Conservation (phyloP, 495 filamentous ascomycete genomes). For the Saxispiralis lemnorum region DNA sequence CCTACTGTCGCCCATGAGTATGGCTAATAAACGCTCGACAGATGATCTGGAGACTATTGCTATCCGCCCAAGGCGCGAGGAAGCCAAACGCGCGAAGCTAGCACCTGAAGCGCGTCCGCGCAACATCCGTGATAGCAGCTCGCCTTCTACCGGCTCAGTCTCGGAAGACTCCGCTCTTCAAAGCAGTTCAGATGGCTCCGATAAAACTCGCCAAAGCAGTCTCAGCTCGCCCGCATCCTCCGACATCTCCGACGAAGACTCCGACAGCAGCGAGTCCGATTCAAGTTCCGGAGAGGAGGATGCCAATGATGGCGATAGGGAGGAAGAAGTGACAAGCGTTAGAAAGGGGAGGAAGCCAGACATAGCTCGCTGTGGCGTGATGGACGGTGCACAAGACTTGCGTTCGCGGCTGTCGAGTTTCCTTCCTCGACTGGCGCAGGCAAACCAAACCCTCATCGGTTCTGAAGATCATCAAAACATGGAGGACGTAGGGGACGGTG, state of each 20-base stretch:
- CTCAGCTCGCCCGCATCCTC: conserved; percentile 3
- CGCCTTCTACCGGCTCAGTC: conserved; percentile 5
- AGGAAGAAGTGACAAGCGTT: background rate
- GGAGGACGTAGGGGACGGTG: conserved; percentile 11
- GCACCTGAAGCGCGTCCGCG: background rate
- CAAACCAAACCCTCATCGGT: conserved; percentile 4
- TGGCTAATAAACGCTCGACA: background rate
- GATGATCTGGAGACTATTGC: background rate
- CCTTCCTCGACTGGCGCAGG: conserved; percentile 8
- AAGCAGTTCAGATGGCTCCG: conserved; percentile 3
- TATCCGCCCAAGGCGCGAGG: background rate
- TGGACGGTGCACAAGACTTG: conserved; percentile 5
- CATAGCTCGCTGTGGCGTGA: background rate
- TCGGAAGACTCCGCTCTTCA: conserved; percentile 10
- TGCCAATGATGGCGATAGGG: background rate
- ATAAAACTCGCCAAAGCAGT: conserved; percentile 3
- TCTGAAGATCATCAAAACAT: background rate
- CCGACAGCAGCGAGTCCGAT: conserved; percentile 7
- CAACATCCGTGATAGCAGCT: conserved; percentile 7
- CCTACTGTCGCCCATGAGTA: background rate
- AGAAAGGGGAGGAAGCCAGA: conserved; percentile 7
- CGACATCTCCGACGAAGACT: conserved; percentile 1
- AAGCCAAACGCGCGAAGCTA: conserved; percentile 4
- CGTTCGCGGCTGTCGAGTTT: conserved; percentile 3
- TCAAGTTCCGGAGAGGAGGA: background rate